phyloP scores from a whole-genome alignment of 108 stramenopile genomes.

The Nitzschia sp. region DNA sequence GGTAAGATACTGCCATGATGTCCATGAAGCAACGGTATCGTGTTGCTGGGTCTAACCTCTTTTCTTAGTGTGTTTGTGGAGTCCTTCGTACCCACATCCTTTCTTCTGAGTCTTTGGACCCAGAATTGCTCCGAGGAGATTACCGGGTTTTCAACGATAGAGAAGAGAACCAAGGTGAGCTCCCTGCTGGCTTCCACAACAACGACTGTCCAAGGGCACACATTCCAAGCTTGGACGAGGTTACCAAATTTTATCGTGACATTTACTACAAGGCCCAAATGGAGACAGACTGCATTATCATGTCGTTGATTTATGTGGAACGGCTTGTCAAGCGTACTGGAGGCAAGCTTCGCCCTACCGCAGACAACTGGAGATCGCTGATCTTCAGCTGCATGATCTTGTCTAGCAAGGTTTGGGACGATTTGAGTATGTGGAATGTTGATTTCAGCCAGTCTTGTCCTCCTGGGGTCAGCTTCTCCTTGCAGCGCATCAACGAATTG shows the following conservation, averaged over 20 bases:
- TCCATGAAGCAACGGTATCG: no score
- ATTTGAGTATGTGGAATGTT: slow-evolving; percentile 94
- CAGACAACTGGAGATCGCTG: slow-evolving; percentile 86
- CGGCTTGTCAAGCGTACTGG: slow-evolving; percentile 85
- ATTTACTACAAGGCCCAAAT: slow-evolving; percentile 83
- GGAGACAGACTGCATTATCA: slow-evolving; percentile 95
- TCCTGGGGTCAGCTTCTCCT: slow-evolving; percentile 67
- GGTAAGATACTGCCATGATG: no score
- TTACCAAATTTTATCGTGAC: slow-evolving; percentile 79
- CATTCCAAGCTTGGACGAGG: slow-evolving; percentile 58
- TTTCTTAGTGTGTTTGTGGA: slow-evolving; percentile 78
- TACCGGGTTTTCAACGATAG: slow-evolving; percentile 49
- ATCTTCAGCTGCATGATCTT: slow-evolving; percentile 92
- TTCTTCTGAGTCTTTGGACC: slow-evolving; percentile 40
- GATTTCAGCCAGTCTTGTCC: slow-evolving; percentile 87
- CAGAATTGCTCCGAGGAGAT: slow-evolving; percentile 9
- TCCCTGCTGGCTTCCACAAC: slow-evolving; percentile 5
- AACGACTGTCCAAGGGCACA: slow-evolving; percentile 4
- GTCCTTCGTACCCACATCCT: slow-evolving; percentile 90
- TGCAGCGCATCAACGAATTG: slow-evolving; percentile 89
- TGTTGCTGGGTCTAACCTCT: background rate
- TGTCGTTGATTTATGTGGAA: slow-evolving; percentile 94
- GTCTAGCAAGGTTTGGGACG: slow-evolving; percentile 96
- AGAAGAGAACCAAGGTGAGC: slow-evolving; percentile 3
- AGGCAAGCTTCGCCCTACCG: slow-evolving; percentile 69